Evolutionary conservation across 441 rosid genomes (phyloP), one percentile per base, ranked within the genome.

Genomic region (Erodium moschatum): DNA sequence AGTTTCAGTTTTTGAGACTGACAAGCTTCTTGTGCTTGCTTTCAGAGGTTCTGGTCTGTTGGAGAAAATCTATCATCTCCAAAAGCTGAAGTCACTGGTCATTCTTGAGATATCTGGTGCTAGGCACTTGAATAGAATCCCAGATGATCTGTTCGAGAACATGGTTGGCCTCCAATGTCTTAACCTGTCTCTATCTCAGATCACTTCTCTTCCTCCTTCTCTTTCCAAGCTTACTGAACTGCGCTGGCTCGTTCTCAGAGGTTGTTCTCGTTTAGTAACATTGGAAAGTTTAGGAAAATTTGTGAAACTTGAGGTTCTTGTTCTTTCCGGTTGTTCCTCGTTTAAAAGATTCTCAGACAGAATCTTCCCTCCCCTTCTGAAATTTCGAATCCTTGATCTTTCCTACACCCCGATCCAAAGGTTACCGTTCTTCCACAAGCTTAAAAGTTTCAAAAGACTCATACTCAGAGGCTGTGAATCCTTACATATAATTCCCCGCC

Each of bases 71-170:
- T 54, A 70, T 19, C 42, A 66, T 11, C 70, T 85, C 67, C 21
- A 31, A 27, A 5, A 66, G 12, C 85, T 86, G 35, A 21, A 4
- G 12, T 52, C 16, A 0, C 76, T 86, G 50, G 29, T 66, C 4
- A 80, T 70, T 72, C 86, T 89, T 35, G 87, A 89, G 75, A 80
- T 89, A 70, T 86, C 90, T 35, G 87, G 81, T 18, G 82, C 82
- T 40, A 67, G 67, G 35, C 70, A 71, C 68, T 65, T 83, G 74
- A 29, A 50, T 75, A 0, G 68, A 44, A 73, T 85, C 38, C 21
- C 75, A 9, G 72, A 72, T 4, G 66, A 65, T 0, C 60, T 86
- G 42, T 85, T 86, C 19, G 35, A 44, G 64, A 21, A 64, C 19
- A 62, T 76, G 70, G 19, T 71, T 50, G 33, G 68, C 3, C 86